Base-by-base conservation (phyloP, 1,284 basidiomycete genomes). In the Cryptococcus sp. region DNA sequence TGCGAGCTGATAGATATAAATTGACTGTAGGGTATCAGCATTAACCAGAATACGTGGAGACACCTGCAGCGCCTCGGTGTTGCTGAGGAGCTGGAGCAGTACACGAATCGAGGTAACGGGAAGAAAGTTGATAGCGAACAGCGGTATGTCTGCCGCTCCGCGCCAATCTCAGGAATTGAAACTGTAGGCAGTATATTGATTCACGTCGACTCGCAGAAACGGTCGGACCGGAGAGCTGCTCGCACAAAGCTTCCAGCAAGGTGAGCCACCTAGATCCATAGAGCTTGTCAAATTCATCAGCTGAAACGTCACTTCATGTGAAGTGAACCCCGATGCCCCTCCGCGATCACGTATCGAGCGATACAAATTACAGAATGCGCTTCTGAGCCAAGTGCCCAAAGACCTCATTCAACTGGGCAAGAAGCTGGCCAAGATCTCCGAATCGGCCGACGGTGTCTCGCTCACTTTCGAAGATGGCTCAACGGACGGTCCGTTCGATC, bases 1-100 rank as follows among this genome's bases (percentile, higher is more conserved):
- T 4, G 8, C n/a, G 22, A 22, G 10, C 42, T 45, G 16, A 38
- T 6, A 45, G 27, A 31, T 10, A 31, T 10, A 10, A 2, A 35
- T 13, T 17, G 40, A 4, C 6, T 38, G 17, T 45, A 69, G 68
- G 72, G 72, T 5, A 74, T 74, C 57, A 65, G 60, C 44, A 62
- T 74, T 47, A 69, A 72, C 52, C 46, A 66, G 54, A 73, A 74
- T 53, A 71, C 68, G 5, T 74, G 70, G 70, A 55, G 68, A 20
- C 65, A 69, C 11, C 59, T 74, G 0, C 55, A 64, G 20, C 57
- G 64, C 20, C 62, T 70, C 20, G 71, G 63, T 4, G 72, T 61
- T 4, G 69, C 67, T 0, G 57, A 66, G 1, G 35, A 56, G n/a
- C 59, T 71, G 8, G 65, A 67, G 47, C 57, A 66, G 54, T 67